phyloP scores from a whole-genome alignment of 2,329 filamentous ascomycete genomes.

The Tolypocladium nubicola region DNA sequence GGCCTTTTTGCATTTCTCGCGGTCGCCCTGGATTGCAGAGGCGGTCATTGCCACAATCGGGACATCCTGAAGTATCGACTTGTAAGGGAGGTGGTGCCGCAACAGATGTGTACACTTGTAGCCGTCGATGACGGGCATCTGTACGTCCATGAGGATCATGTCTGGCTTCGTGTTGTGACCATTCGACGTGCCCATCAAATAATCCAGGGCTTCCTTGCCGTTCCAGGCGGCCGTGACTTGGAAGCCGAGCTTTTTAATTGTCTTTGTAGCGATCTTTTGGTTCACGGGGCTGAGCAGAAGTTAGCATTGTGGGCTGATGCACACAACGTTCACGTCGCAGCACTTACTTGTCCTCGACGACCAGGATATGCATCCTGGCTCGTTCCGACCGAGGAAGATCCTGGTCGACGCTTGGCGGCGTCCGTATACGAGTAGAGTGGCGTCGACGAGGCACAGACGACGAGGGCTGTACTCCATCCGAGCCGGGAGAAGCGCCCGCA shows the following conservation, averaged over 20 bases:
- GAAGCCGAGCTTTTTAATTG: constrained; percentile 64
- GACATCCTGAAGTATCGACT: constrained; percentile 45
- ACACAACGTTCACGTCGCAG: background rate
- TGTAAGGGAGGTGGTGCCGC: constrained; percentile 57
- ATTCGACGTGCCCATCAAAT: constrained; percentile 45
- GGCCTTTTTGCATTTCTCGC: constrained; percentile 60
- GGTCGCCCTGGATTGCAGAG: constrained; percentile 65
- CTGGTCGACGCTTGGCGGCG: constrained; percentile 28
- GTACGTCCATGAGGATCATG: constrained; percentile 70
- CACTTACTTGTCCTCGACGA: constrained; percentile 72
- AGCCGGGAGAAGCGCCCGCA: constrained; percentile 26
- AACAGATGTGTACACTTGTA: constrained; percentile 68
- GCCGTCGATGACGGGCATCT: constrained; percentile 68
- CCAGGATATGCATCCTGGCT: constrained; percentile 55
- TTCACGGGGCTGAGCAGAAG: constrained; percentile 45
- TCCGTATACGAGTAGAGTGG: constrained; percentile 17
- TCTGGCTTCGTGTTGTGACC: constrained; percentile 49
- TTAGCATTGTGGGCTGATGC: constrained; percentile 7
- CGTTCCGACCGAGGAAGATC: constrained; percentile 47
- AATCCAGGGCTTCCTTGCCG: constrained; percentile 68
- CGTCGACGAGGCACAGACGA: constrained; percentile 17
- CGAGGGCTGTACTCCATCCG: constrained; percentile 13
- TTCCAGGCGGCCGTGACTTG: constrained; percentile 64
- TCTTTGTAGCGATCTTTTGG: constrained; percentile 66
- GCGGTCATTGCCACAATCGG: constrained; percentile 78